Conservation (phyloP, 257 asterid genomes). For the Solanum peruvianum region DNA sequence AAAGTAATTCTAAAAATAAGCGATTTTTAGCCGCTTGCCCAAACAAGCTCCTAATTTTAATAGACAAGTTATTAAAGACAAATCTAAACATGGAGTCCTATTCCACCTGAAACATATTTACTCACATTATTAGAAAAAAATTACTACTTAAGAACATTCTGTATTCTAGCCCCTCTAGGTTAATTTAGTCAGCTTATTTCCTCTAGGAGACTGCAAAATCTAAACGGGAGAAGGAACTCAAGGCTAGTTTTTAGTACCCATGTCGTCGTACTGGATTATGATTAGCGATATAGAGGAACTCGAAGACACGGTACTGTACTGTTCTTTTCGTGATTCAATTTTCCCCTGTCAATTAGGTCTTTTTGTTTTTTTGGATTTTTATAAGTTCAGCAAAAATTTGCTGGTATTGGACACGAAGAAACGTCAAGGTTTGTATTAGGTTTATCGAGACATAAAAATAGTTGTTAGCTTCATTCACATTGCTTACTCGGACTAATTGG, state of each 20-base stretch:
- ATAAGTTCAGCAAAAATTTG: background rate
- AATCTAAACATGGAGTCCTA: background rate
- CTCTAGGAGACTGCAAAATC: background rate
- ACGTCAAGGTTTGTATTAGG: background rate
- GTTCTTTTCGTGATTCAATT: background rate
- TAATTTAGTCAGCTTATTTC: background rate
- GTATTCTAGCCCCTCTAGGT: background rate
- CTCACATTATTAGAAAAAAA: background rate
- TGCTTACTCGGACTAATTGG: background rate
- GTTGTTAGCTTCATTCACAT: background rate
- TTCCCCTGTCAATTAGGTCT: background rate
- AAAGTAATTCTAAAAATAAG: background rate
- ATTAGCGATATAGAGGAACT: conserved; percentile 17
- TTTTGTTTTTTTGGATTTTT: background rate
- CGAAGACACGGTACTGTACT: conserved; percentile 20
- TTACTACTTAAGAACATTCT: background rate
- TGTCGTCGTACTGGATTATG: conserved; percentile 18
- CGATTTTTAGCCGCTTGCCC: background rate
- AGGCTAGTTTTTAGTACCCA: background rate
- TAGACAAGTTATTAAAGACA: background rate
- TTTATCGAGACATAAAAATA: background rate
- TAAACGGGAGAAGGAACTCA: background rate
- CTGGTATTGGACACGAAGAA: background rate
- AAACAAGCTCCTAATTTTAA: background rate
- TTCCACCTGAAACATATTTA: background rate